phyloP scores from a whole-genome alignment of 2,329 filamentous ascomycete genomes.

The Xylariaceae sp. region DNA sequence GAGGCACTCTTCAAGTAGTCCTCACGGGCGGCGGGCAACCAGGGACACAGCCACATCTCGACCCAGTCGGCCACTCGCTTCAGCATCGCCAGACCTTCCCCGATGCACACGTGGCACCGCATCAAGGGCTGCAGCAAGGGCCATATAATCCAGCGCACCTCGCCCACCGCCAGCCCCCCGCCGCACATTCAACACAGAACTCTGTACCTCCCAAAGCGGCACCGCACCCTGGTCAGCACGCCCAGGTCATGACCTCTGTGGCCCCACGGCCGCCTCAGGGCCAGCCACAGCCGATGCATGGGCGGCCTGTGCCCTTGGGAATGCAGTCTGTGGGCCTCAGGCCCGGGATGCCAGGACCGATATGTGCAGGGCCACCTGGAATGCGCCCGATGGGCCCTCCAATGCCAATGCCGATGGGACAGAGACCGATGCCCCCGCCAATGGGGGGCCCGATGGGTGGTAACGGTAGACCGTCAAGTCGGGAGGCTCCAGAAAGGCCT shows the following conservation, averaged over 20 bases:
- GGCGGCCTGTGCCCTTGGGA: conserved; percentile 1
- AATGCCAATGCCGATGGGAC: conserved; percentile 6
- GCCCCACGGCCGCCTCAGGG: conserved; percentile 7
- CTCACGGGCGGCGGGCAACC: conserved; percentile 1
- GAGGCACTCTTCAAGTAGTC: not conserved
- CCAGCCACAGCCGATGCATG: conserved; percentile 5
- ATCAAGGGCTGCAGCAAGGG: not conserved
- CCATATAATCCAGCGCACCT: not conserved
- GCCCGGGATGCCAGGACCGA: conserved; percentile 3
- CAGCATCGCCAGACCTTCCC: no score
- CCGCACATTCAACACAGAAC: not conserved
- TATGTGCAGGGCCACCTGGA: not conserved
- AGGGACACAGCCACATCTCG: no score
- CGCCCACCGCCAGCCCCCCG: no score
- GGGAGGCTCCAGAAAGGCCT: conserved; percentile 6
- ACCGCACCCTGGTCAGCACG: no score
- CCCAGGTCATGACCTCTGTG: not conserved
- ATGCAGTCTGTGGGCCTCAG: conserved; percentile 3
- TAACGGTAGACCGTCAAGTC: not conserved
- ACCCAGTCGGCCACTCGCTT: no score
- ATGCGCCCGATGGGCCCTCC: not conserved
- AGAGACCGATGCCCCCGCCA: conserved; percentile 1
- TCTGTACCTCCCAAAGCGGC: not conserved
- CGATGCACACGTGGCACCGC: no score
- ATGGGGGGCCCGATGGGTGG: conserved; percentile 1